Conservation (phyloP, 2,329 filamentous ascomycete species). For the Nigrograna mackinnonii region DNA sequence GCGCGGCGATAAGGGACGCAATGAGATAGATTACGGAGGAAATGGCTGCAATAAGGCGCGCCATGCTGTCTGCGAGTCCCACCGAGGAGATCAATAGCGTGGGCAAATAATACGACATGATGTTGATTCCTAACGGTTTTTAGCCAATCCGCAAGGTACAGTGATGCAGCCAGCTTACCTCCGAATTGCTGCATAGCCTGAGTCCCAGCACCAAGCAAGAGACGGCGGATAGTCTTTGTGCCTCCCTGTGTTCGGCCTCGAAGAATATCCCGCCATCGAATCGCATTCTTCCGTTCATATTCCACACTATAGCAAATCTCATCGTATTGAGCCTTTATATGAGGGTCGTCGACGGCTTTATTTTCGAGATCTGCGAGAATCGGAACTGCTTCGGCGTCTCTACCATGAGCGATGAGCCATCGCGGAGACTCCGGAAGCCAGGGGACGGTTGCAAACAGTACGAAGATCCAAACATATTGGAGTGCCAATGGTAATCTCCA, state of each 20-base stretch:
- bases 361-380: slow-evolving; percentile 2
- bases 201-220: slow-evolving; percentile 20
- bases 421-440: slow-evolving; percentile 9
- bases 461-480: slow-evolving; percentile 16
- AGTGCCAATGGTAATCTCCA: slow-evolving; percentile 21
- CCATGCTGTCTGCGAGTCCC: slow-evolving; percentile 10
- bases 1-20: too few relatives aligned
- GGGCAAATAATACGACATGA: slow-evolving; percentile 13
- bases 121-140: slow-evolving; percentile 12
- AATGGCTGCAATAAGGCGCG: slow-evolving; percentile 8
- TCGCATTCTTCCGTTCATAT: slow-evolving; percentile 54
- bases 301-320: slow-evolving; percentile 54
- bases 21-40: too few relatives aligned
- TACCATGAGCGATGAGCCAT: slow-evolving; percentile 7
- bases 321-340: slow-evolving; percentile 40
- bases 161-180: not conserved
- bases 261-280: slow-evolving; percentile 52
- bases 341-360: slow-evolving; percentile 12
- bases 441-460: slow-evolving; percentile 2
- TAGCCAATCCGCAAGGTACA: slow-evolving; percentile 3
- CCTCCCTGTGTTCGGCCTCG: slow-evolving; percentile 16
- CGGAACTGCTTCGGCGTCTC: slow-evolving; percentile 6
- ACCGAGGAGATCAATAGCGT: slow-evolving; percentile 8
- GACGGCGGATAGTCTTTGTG: slow-evolving; percentile 15
- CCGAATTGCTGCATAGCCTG: too few relatives aligned